phyloP scores from a whole-genome alignment of 192 early-diverging fungal genomes.

The Entophlyctis luteolus region DNA sequence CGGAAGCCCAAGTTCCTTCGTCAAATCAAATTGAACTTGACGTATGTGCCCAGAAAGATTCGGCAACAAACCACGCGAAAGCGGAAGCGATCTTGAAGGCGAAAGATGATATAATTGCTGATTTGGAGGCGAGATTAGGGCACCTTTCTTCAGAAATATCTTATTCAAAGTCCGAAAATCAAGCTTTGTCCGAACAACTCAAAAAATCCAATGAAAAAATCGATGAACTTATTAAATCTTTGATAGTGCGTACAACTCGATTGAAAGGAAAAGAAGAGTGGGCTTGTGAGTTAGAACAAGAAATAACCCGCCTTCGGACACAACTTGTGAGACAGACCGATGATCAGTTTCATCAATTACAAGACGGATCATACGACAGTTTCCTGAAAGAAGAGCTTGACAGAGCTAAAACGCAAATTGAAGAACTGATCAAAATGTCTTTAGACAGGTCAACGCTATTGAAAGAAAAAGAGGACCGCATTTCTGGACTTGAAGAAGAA shows the following conservation, averaged over 20 bases:
- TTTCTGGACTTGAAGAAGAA: conserved; percentile 4
- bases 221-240: conserved; percentile 20
- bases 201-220: neutral
- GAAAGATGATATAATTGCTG: conserved; percentile 7
- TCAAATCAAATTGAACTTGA: neutral
- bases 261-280: conserved; percentile 21
- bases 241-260: neutral
- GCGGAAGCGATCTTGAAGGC: neutral
- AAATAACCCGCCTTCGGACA: neutral
- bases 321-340: neutral
- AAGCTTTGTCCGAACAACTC: neutral
- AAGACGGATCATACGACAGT: neutral
- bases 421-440: conserved; percentile 9
- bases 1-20: no score
- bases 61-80: neutral
- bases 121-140: neutral
- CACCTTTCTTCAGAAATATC: neutral
- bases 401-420: conserved; percentile 4
- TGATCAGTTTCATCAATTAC: neutral
- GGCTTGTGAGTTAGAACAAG: conserved; percentile 4
- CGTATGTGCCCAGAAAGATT: no score
- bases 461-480: conserved; percentile 15
- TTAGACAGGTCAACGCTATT: neutral
- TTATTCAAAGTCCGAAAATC: no score
- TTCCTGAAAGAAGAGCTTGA: neutral